A percentile compares a stretch with the other conserved stretches of the same genome.
Conservation (phyloP, 2,329 filamentous ascomycete genomes). For the Exophiala calicioides region DNA sequence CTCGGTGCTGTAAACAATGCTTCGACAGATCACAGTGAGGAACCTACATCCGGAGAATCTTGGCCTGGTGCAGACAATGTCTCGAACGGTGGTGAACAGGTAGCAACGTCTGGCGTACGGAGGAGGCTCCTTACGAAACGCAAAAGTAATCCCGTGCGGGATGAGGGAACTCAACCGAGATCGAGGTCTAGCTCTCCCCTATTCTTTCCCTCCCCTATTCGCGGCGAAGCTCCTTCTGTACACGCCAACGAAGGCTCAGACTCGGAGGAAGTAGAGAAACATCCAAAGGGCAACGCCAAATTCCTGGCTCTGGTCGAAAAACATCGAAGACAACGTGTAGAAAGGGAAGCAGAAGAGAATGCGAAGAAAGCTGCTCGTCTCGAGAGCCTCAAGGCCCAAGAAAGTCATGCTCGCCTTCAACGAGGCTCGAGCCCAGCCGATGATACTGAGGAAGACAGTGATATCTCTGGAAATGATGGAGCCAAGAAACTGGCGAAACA, state of each 20-base stretch:
- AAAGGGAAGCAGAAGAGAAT: constrained; percentile 60
- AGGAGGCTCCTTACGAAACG: constrained; percentile 36
- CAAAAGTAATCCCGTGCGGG: constrained; percentile 37
- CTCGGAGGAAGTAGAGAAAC: constrained; percentile 28
- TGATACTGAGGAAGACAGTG: constrained; percentile 54
- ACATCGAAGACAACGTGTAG: constrained; percentile 71
- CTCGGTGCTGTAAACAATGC: constrained; percentile 4
- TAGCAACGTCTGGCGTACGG: constrained; percentile 35
- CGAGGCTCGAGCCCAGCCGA: constrained; percentile 36
- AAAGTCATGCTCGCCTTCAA: constrained; percentile 33
- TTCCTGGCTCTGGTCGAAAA: constrained; percentile 72
- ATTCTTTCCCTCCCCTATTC: constrained; percentile 41
- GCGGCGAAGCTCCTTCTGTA: neutral
- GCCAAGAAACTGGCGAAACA: constrained; percentile 61
- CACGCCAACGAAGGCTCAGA: constrained; percentile 30
- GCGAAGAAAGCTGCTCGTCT: constrained; percentile 42
- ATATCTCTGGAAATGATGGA: constrained; percentile 63
- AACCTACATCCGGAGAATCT: neutral
- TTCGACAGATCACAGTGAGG: constrained; percentile 12
- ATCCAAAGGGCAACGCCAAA: constrained; percentile 52
- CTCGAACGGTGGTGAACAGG: constrained; percentile 29
- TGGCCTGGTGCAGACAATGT: neutral
- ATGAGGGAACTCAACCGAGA: too few species aligned
- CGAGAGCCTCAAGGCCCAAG: constrained; percentile 32
- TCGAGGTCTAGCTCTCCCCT: constrained; percentile 41